These are phyloP conservation scores for Podaxis carcinomalis DNA, from an alignment of 768 basidiomycete genomes.

Conservation along the genomic window DNA sequence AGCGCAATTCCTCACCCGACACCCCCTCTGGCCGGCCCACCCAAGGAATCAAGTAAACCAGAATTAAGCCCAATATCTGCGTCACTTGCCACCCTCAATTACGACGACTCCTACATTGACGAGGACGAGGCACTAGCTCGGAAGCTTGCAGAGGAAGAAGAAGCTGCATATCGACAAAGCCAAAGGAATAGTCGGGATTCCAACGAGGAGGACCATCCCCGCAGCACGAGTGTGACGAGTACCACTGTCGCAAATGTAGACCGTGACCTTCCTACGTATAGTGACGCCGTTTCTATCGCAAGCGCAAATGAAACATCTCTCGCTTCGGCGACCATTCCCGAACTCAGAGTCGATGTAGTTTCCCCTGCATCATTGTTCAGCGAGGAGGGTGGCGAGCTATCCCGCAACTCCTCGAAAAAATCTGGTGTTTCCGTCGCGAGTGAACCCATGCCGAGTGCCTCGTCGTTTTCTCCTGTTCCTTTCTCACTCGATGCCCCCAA, in stretches of 20 bases:
- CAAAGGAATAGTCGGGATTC: constrained; percentile 2
- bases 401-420: constrained; percentile 1
- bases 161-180: constrained; percentile 16
- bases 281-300: background rate
- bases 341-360: constrained; percentile 1
- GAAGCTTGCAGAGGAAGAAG: constrained; percentile 36
- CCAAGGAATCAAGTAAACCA: background rate
- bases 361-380: background rate
- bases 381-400: background rate
- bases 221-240: background rate
- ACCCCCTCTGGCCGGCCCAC: background rate
- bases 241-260: background rate
- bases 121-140: constrained; percentile 45
- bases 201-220: background rate
- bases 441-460: background rate
- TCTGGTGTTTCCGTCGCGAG: background rate
- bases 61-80: background rate
- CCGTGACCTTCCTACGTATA: constrained; percentile 4
- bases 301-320: background rate
- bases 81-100: constrained; percentile 1
- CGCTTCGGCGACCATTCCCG: background rate
- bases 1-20: background rate
- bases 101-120: constrained; percentile 17
- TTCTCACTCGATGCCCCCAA: background rate
- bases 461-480: background rate